Evolutionary conservation across 352 stramenopile genomes (phyloP), one percentile per base, ranked within the genome.

Genomic region (Phytopythium sindhum): DNA sequence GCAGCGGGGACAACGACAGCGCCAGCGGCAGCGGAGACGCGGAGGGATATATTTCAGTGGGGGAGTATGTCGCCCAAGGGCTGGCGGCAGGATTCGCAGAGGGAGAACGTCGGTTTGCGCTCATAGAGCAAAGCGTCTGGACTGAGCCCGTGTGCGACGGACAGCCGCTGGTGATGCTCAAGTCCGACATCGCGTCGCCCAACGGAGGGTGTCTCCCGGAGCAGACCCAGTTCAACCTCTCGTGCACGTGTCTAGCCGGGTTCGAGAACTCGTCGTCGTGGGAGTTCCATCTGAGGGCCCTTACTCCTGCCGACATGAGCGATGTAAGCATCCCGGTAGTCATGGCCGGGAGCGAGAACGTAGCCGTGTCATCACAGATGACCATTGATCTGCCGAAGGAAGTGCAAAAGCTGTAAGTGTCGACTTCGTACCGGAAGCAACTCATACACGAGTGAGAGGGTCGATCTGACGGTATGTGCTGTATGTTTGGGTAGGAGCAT

Each of bases 201-300:
- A 84, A 84, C 57, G 64, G 68, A n/a, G 72, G 53, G 2, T 84
- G 76, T 50, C 60, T 77, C 47, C 44, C 57, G 17, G 47, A 68
- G 4, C 64, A 76, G 48, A 73, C 64, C 45, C 57, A 44, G n/a
- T 73, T 68, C 68, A 80, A 80, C 19, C 65, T 84, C 21, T 84
- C 76, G 55, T 84, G 76, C 47, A 65, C 73, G 45, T 84, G 76
- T 55, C 53, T 84, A 8, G 65, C 37, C 45, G 74, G 74, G 19
- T 73, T 73, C 53, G 23, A 59, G 10, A 69, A 73, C 63, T 54
- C 71, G 51, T 75, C 59, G 50, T 45, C 45, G 52, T 84, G 75
- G 75, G 55, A 61, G 39, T 80, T 84, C 44, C 54, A 47, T 12
- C 63, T 84, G 24, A 61, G 42, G 14, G 8, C 53, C 1, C 53